These are phyloP conservation scores for Coprinopsis marcescibilis DNA, from an alignment of 768 basidiomycete species.

Conservation along the genomic window DNA sequence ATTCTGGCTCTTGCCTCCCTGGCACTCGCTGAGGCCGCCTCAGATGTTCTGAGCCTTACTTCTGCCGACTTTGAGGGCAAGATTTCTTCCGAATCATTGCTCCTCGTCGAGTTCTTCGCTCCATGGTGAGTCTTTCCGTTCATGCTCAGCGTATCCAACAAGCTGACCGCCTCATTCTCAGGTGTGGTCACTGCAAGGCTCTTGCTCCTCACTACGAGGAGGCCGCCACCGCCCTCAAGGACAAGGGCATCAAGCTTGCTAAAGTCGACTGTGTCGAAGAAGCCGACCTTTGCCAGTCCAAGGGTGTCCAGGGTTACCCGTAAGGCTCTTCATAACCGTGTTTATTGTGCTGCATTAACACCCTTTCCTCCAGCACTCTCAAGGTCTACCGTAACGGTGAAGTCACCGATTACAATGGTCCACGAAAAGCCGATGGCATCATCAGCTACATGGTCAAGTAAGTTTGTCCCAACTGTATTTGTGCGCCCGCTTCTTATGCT, in stretches of 20 bases:
- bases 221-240: conserved; percentile 90
- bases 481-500: conserved; percentile 8
- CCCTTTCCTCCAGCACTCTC: conserved; percentile 52
- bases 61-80: conserved; percentile 59
- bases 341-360: neutral
- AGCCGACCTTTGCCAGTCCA: conserved; percentile 81
- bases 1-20: conserved; percentile 46
- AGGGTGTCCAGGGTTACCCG: conserved; percentile 94
- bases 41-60: conserved; percentile 81
- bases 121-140: conserved; percentile 51
- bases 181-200: conserved; percentile 96
- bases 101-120: conserved; percentile 94
- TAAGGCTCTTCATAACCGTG: conserved; percentile 32
- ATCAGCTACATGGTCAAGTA: conserved; percentile 96
- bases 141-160: neutral
- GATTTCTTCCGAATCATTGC: conserved; percentile 62
- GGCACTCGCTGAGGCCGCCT: conserved; percentile 51
- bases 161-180: conserved; percentile 20
- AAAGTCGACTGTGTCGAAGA: conserved; percentile 98
- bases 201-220: conserved; percentile 91
- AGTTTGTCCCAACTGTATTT: conserved; percentile 19
- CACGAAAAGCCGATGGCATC: conserved; percentile 93
- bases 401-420: conserved; percentile 75
- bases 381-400: conserved; percentile 90
- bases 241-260: conserved; percentile 83